Evolutionary conservation across 2,329 filamentous ascomycete genomes (phyloP), one percentile per base, ranked within the genome.

Genomic region (Aureobasidium vineae): DNA sequence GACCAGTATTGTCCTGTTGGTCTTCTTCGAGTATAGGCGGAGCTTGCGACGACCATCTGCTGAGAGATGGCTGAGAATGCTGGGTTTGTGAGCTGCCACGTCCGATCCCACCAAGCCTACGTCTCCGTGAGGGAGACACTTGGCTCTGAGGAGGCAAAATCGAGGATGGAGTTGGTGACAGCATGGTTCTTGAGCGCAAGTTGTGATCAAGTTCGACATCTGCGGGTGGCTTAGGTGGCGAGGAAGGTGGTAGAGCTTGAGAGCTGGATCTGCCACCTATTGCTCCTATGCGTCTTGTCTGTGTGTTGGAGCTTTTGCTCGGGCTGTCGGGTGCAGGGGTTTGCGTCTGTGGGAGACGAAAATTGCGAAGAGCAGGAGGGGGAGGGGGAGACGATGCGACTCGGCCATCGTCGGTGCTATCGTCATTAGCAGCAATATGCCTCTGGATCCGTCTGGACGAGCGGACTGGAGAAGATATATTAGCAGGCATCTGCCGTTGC

Each of bases 1-100:
- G 26, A 10, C 21, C 26, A 33, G 26, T 2, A 45, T 19, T 57
- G 21, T 28, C 13, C 21, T 53, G 61, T 28, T 31, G 23, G 16
- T 64, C 61, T 36, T 64, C 47, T 23, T 64, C 61, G 16, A 54
- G 13, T 2, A 49, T 26, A 33, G 61, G 38, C 4, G 49, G 40
- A 21, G 61, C 61, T 19, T 64, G 61, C 3, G 61, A 64, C 16
- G 61, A 64, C 36, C 47, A 53, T 54, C 61, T 64, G 21, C 38
- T 63, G 31, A 63, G 43, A 1, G 45, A 63, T 23, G 57, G 41
- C 28, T 61, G 57, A 8, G 57, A 61, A 5, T 47, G 31, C 47
- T 64, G 61, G 36, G 54, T 53, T 8, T 64, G 61, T 36, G 61
- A 64, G 38, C 61, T 64, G 26, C 61, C 61, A 36, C 61, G 61